phyloP scores from a whole-genome alignment of 2,329 filamentous ascomycete genomes.

The Chaetoscypha palmicola region DNA sequence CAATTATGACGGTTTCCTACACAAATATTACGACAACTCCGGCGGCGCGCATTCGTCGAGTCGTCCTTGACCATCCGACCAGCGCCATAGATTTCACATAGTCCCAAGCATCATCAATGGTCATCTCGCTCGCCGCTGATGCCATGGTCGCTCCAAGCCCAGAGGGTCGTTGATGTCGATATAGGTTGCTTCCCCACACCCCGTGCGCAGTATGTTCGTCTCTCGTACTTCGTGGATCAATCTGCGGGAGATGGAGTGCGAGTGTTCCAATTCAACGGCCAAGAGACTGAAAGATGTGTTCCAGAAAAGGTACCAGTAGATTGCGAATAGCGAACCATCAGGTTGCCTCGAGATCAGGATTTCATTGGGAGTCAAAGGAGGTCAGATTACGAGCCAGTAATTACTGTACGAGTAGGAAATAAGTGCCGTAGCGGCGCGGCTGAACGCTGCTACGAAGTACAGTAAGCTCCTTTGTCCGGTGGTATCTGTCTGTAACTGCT shows the following conservation, averaged over 20 bases:
- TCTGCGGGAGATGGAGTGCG: not conserved
- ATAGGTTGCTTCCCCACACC: not conserved
- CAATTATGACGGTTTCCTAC: constrained; percentile 12
- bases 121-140: constrained; percentile 22
- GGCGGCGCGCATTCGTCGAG: constrained; percentile 25
- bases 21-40: constrained; percentile 23
- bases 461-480: too few relatives aligned
- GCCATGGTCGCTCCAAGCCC: constrained; percentile 14
- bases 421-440: too few relatives aligned
- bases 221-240: not conserved
- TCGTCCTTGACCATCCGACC: constrained; percentile 27
- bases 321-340: too few relatives aligned
- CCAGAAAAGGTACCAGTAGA: too few relatives aligned
- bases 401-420: too few relatives aligned
- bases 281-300: not conserved
- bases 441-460: too few relatives aligned
- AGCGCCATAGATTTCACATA: constrained; percentile 16
- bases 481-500: too few relatives aligned
- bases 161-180: too few relatives aligned
- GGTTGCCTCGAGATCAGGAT: too few relatives aligned
- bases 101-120: constrained; percentile 28
- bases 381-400: too few relatives aligned
- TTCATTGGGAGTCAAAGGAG: too few relatives aligned
- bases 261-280: too few relatives aligned
- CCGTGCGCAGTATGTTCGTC: not conserved